phyloP scores from a whole-genome alignment of 306 rosid species.

The Cucurbita maxima region DNA sequence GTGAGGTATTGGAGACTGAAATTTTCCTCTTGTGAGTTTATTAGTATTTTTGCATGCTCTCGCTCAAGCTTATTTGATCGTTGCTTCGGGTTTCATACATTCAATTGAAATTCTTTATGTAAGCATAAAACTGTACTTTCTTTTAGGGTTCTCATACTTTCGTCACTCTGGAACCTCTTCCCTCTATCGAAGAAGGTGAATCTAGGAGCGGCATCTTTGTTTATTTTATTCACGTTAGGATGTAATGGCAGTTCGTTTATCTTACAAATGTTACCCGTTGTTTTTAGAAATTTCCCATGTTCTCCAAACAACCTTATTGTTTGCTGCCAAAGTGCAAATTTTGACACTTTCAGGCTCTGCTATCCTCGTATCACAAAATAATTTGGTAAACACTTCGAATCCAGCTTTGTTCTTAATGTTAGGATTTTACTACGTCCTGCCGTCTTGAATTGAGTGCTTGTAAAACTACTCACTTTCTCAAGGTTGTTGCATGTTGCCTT shows the following conservation, averaged over 20 bases:
- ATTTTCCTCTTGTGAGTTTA: background rate
- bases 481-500: background rate
- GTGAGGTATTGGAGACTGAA: background rate
- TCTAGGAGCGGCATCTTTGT: background rate
- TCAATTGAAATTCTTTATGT: background rate
- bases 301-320: background rate
- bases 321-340: background rate
- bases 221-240: background rate
- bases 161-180: background rate
- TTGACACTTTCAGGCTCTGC: background rate
- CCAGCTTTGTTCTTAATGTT: background rate
- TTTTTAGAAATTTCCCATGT: background rate
- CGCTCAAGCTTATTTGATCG: background rate
- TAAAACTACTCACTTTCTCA: background rate
- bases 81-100: background rate
- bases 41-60: background rate
- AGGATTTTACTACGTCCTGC: background rate
- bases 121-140: background rate
- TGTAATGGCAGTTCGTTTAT: background rate
- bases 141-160: background rate
- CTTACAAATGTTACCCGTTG: background rate
- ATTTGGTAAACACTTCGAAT: background rate
- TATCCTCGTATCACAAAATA: background rate
- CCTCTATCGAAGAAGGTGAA: background rate
- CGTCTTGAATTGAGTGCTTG: background rate